These are phyloP conservation scores for Peziza echinospora DNA, from an alignment of 495 filamentous ascomycete genomes.

Conservation along the genomic window DNA sequence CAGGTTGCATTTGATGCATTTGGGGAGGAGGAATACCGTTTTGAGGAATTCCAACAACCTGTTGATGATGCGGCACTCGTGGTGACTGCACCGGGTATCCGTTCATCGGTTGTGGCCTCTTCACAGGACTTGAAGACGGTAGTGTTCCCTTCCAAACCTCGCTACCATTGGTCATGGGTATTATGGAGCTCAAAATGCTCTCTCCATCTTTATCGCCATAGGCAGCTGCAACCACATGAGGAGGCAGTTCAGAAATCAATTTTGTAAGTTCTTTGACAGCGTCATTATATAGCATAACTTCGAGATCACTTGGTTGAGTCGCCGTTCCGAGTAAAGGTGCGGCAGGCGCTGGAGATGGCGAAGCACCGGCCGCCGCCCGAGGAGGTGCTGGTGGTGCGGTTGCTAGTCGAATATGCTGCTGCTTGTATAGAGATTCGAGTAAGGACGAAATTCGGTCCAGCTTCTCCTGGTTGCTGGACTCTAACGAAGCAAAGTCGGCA, in stretches of 20 bases:
- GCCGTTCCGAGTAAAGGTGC: slow-evolving; percentile 1
- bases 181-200: slow-evolving; percentile 38
- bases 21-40: slow-evolving; percentile 8
- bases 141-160: slow-evolving; percentile 35
- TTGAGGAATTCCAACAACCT: slow-evolving; percentile 9
- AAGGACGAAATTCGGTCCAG: slow-evolving; percentile 44
- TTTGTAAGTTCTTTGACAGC: slow-evolving; percentile 36
- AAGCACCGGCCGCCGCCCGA: neutral
- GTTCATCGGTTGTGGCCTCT: slow-evolving; percentile 2
- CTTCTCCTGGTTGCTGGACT: slow-evolving; percentile 26
- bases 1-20: slow-evolving; percentile 4
- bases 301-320: slow-evolving; percentile 20
- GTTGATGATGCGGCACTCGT: slow-evolving; percentile 10
- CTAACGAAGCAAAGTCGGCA: slow-evolving; percentile 16
- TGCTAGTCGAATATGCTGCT: slow-evolving; percentile 38
- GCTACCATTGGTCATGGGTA: slow-evolving; percentile 28
- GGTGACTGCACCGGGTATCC: slow-evolving; percentile 9
- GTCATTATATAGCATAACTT: slow-evolving; percentile 37
- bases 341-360: neutral
- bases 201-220: slow-evolving; percentile 43
- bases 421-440: slow-evolving; percentile 42
- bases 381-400: slow-evolving; percentile 13
- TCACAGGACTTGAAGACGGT: slow-evolving; percentile 3
- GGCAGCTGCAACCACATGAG: slow-evolving; percentile 43
- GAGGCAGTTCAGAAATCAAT: slow-evolving; percentile 40